These are phyloP conservation scores for Pleoardoris graminearum DNA, from an alignment of 2,329 filamentous ascomycete species.

Conservation along the genomic window DNA sequence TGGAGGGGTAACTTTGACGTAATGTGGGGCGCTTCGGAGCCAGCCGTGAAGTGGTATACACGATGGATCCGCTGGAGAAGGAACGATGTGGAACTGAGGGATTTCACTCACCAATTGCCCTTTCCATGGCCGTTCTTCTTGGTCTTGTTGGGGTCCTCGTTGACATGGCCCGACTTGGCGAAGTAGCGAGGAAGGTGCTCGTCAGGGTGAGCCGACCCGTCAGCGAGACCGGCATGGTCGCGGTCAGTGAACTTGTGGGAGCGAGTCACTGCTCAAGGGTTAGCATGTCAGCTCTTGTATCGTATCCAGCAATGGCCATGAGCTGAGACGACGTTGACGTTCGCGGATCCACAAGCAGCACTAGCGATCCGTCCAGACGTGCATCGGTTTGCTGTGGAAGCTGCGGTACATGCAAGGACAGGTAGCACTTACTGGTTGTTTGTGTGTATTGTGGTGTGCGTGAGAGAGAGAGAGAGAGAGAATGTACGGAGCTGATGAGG, in stretches of 20 bases:
- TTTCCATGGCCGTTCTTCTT: slow-evolving; percentile 96
- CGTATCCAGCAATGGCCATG: neutral
- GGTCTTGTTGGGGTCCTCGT: slow-evolving; percentile 84
- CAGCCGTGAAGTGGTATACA: neutral
- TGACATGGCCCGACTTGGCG: slow-evolving; percentile 79
- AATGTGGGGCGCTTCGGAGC: slow-evolving; percentile 5
- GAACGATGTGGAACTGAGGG: slow-evolving; percentile 6
- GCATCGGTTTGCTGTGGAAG: slow-evolving; percentile 8
- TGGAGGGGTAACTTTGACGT: slow-evolving; percentile 11
- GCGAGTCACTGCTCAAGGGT: slow-evolving; percentile 76
- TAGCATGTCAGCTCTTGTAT: slow-evolving; percentile 12
- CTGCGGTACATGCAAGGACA: neutral
- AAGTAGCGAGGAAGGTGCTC: slow-evolving; percentile 90
- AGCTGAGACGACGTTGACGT: neutral
- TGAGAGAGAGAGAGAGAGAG: too few species aligned
- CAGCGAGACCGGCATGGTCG: slow-evolving; percentile 78
- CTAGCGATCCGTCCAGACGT: slow-evolving; percentile 5
- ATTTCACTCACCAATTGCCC: slow-evolving; percentile 79
- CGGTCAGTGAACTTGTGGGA: slow-evolving; percentile 95
- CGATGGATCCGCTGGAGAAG: neutral
- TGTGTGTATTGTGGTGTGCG: slow-evolving; percentile 19
- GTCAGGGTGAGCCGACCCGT: slow-evolving; percentile 69
- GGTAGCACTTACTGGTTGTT: slow-evolving; percentile 37
- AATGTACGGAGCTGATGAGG: slow-evolving; percentile 20
- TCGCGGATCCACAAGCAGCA: slow-evolving; percentile 1